Base-by-base conservation (phyloP, 1,139 yeast genomes). In the Zygotorulaspora mrakii region DNA sequence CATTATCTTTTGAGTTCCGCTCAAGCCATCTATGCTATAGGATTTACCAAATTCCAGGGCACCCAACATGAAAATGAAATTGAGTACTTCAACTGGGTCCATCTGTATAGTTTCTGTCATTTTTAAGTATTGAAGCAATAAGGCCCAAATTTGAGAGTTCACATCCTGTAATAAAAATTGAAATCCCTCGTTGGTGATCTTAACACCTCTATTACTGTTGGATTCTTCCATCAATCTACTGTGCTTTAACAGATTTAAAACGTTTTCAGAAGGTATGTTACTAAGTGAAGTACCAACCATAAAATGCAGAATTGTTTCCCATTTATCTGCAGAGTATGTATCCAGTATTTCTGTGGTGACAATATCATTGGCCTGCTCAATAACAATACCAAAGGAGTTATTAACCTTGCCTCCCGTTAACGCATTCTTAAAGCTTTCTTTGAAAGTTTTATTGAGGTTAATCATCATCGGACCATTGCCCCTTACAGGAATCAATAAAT, bases 61-160 rank as follows among this genome's bases (percentile, higher is more conserved):
- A 2, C 98, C 98, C 33, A 91, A 68, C 76, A 89, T 82, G 65
- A 91, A 94, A 12, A 91, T 82, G 61, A 91, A 91, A 61, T 91
- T 89, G 33, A 91, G 70, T 29, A 91, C 96, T 57, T 94, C 98
- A 18, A 91, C 98, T 0, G 96, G 94, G 63, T 91, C 95, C 95
- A 89, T 86, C 55, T 84, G 79, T 36, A 86, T 70, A 32, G 80
- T 80, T 53, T 86, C 94, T 0, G 96, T 77, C 71, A 87, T 74
- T 58, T 83, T 83, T 47, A 94, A 68, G 59, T 94, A 94, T 61
- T 91, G 96, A 36, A 91, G 67, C 30, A 91, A 65, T 28, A 91
- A 68, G 0, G 96, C 82, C 99, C 99, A 91, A 11, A 91, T 82
- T 64, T 91, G 99, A 1, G 96, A 86, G 61, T 87, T 88, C 20